Evolutionary conservation across 495 filamentous ascomycete genomes (phyloP).

Genomic region (Astrocystis sublimbata): DNA sequence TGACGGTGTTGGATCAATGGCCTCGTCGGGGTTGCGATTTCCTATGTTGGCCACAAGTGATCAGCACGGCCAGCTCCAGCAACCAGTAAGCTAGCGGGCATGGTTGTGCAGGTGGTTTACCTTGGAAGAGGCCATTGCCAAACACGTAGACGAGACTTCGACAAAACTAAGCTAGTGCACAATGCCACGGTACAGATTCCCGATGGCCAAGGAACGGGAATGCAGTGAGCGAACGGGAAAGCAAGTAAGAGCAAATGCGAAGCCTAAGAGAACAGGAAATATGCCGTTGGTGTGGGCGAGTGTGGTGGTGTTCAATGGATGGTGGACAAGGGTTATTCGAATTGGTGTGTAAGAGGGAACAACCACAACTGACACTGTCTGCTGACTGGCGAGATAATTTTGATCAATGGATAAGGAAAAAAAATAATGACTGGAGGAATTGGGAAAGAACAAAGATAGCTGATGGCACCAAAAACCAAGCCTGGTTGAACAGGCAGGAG

Average conservation of each 20-base stretch:
- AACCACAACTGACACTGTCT: conserved; percentile 12
- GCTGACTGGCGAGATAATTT: conserved; percentile 16
- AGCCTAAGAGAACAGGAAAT: conserved; percentile 32
- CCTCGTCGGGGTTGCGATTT: conserved; percentile 51
- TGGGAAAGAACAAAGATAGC: conserved; percentile 19
- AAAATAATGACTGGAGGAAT: conserved; percentile 4
- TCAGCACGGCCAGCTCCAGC: conserved; percentile 38
- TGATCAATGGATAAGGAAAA: conserved; percentile 1
- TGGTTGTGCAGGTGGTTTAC: conserved; percentile 37
- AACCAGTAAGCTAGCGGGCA: conserved; percentile 32
- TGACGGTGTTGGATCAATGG: conserved; percentile 52
- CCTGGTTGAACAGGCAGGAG: conserved; percentile 13
- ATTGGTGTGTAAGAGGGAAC: conserved; percentile 14
- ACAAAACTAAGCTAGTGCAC: conserved; percentile 32
- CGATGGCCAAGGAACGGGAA: conserved; percentile 23
- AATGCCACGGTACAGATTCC: conserved; percentile 24
- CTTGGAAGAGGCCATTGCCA: conserved; percentile 57
- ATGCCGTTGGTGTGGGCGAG: conserved; percentile 21
- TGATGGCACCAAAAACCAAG: conserved; percentile 17
- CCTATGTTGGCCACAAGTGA: conserved; percentile 40
- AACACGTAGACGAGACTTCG: conserved; percentile 32
- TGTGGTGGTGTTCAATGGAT: conserved; percentile 13
- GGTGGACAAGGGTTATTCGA: conserved; percentile 17
- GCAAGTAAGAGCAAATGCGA: conserved; percentile 24
- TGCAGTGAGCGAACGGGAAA: conserved; percentile 25